Conservation (phyloP, 2,329 filamentous ascomycete genomes). For the Lachnellula cervina region DNA sequence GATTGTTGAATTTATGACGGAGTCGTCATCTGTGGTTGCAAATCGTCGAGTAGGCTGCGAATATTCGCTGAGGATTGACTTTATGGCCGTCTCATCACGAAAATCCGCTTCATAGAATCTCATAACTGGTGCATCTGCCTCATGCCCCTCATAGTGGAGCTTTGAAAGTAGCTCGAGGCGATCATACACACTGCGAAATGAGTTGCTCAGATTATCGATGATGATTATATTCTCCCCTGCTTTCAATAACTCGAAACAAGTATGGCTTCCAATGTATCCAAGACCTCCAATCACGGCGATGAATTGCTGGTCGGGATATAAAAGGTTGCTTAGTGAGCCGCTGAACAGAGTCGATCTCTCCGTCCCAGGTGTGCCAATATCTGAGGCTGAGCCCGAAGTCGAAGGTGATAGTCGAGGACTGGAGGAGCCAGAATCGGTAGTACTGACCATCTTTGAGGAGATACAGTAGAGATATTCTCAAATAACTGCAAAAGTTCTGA, state of each 20-base stretch:
- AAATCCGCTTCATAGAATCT: slow-evolving; percentile 28
- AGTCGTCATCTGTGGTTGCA: slow-evolving; percentile 24
- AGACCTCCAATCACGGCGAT: slow-evolving; percentile 39
- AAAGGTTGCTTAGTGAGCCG: neutral
- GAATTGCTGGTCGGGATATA: neutral
- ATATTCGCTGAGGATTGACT: slow-evolving; percentile 20
- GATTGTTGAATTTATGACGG: slow-evolving; percentile 41
- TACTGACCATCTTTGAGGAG: neutral
- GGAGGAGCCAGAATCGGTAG: neutral
- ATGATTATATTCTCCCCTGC: slow-evolving; percentile 43
- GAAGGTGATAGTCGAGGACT: neutral
- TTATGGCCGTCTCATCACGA: slow-evolving; percentile 20
- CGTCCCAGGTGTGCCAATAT: neutral
- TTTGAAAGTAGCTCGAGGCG: slow-evolving; percentile 22
- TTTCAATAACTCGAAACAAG: slow-evolving; percentile 44
- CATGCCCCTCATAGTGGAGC: slow-evolving; percentile 11
- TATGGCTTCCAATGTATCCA: slow-evolving; percentile 47
- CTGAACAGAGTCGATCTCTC: neutral
- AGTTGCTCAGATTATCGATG: slow-evolving; percentile 35
- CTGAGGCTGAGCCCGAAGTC: neutral
- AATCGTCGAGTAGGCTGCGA: slow-evolving; percentile 31
- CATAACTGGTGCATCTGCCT: slow-evolving; percentile 14
- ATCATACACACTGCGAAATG: slow-evolving; percentile 20
- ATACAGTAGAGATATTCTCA: neutral
- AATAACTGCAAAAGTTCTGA: neutral